Evolutionary conservation across 2,329 filamentous ascomycete species (phyloP).

Genomic region (Aspergillus sp.): DNA sequence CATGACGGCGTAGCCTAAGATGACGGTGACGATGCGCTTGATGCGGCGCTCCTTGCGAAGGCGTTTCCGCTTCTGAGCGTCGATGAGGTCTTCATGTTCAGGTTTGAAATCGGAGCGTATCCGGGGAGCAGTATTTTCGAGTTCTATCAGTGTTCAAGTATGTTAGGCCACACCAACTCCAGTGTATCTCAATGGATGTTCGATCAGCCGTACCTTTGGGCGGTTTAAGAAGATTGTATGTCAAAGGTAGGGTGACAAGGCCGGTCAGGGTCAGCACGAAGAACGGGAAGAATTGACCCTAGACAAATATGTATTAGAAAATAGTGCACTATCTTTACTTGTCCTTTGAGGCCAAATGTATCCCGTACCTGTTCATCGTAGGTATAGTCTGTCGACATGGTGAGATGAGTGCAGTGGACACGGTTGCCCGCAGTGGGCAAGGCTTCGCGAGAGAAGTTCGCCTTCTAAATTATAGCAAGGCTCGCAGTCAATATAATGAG

Average conservation of each 20-base stretch:
- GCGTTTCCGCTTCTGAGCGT: constrained; percentile 78
- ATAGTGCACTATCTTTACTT: background rate
- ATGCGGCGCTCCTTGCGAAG: constrained; percentile 85
- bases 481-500: background rate
- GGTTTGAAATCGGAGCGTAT: constrained; percentile 81
- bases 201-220: constrained; percentile 57
- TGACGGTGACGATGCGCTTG: constrained; percentile 75
- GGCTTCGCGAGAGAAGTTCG: constrained; percentile 15
- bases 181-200: background rate
- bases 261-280: constrained; percentile 90
- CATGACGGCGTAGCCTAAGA: constrained; percentile 79
- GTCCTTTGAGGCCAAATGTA: background rate
- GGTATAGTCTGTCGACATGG: constrained; percentile 88
- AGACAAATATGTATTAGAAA: constrained; percentile 1
- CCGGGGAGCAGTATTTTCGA: constrained; percentile 76
- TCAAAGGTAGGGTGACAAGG: constrained; percentile 85
- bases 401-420: constrained; percentile 32
- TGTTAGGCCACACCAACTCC: background rate
- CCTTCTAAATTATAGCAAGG: background rate
- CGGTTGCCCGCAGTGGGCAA: constrained; percentile 33
- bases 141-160: constrained; percentile 46
- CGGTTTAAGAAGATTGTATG: constrained; percentile 81
- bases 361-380: constrained; percentile 81
- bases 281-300: constrained; percentile 98
- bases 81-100: constrained; percentile 79